Conservation (phyloP, 768 basidiomycete species). For the Panaeolus papilionaceus region DNA sequence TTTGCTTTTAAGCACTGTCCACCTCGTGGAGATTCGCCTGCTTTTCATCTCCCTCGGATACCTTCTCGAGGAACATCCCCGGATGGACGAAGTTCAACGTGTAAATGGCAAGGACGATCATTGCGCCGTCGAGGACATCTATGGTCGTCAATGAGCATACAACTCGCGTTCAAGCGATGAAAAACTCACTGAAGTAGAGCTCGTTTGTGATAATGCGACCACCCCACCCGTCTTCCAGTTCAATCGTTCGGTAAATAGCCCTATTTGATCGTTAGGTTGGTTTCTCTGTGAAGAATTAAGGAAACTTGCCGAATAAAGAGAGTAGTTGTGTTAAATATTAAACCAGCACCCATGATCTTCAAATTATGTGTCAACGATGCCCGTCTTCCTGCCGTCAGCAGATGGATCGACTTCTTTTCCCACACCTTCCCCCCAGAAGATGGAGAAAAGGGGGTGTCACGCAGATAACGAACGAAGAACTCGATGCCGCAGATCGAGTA, state of each 20-base stretch:
- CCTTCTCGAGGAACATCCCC: slow-evolving; percentile 38
- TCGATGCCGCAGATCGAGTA: slow-evolving; percentile 50
- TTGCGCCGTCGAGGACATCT: slow-evolving; percentile 59
- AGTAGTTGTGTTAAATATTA: slow-evolving; percentile 45
- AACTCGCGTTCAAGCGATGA: no score
- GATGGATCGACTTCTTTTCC: slow-evolving; percentile 30
- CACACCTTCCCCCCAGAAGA: neutral
- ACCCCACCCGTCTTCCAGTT: slow-evolving; percentile 57
- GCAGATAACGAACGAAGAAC: slow-evolving; percentile 49
- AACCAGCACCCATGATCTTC: slow-evolving; percentile 40
- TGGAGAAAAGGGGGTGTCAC: neutral
- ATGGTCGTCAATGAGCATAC: neutral
- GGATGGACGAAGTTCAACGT: slow-evolving; percentile 56
- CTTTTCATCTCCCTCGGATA: neutral
- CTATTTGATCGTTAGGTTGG: slow-evolving; percentile 31
- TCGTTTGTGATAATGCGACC: slow-evolving; percentile 57
- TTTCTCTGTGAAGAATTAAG: neutral
- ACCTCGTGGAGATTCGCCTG: neutral
- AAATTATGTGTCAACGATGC: slow-evolving; percentile 27
- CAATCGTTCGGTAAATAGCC: slow-evolving; percentile 57
- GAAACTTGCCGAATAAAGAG: slow-evolving; percentile 52
- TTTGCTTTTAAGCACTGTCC: neutral
- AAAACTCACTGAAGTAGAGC: slow-evolving; percentile 39
- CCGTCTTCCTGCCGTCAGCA: slow-evolving; percentile 19
- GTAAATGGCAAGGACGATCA: slow-evolving; percentile 56